Percentiles rank a stretch among this genome's conserved stretches.
phyloP scores from a whole-genome alignment of 169 alveolate genomes.

The Plasmodium relictum region DNA sequence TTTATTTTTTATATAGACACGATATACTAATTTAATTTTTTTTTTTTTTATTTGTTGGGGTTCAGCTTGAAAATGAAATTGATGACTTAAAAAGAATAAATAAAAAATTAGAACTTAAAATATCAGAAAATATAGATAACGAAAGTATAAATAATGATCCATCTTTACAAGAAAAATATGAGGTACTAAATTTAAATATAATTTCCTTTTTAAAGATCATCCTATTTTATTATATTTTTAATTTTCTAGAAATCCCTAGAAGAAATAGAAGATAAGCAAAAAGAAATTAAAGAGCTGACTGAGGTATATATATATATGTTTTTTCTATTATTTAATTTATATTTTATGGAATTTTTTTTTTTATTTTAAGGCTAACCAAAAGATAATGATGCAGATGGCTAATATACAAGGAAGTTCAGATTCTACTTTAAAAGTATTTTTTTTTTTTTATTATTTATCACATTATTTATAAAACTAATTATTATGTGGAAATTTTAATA shows the following conservation, averaged over 20 bases:
- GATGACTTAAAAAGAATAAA: conserved; percentile 61
- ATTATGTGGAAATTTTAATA: background rate
- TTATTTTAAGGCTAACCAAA: conserved; percentile 42
- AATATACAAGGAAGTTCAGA: conserved; percentile 45
- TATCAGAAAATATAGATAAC: conserved; percentile 24
- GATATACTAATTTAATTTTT: background rate
- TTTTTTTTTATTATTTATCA: conserved; percentile 2
- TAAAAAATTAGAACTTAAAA: conserved; percentile 39
- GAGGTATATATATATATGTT: conserved; percentile 27
- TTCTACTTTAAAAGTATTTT: conserved; percentile 24
- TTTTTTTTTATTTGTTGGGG: background rate
- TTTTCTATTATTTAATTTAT: background rate
- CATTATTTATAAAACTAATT: background rate
- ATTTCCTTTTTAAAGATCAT: background rate
- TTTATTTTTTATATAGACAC: background rate
- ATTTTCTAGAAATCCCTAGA: conserved; percentile 45
- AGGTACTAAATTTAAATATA: conserved; percentile 16
- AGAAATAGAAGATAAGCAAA: conserved; percentile 36
- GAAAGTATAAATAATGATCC: conserved; percentile 11
- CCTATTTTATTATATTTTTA: conserved; percentile 9
- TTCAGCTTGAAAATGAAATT: conserved; percentile 62
- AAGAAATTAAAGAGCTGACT: conserved; percentile 11
- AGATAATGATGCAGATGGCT: conserved; percentile 20
- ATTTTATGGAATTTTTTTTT: conserved; percentile 10
- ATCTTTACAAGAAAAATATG: conserved; percentile 38